Percentiles rank a stretch among this genome's conserved stretches.
Conservation (phyloP, 371 early-diverging fungal species). For the Mortierella sp. region DNA sequence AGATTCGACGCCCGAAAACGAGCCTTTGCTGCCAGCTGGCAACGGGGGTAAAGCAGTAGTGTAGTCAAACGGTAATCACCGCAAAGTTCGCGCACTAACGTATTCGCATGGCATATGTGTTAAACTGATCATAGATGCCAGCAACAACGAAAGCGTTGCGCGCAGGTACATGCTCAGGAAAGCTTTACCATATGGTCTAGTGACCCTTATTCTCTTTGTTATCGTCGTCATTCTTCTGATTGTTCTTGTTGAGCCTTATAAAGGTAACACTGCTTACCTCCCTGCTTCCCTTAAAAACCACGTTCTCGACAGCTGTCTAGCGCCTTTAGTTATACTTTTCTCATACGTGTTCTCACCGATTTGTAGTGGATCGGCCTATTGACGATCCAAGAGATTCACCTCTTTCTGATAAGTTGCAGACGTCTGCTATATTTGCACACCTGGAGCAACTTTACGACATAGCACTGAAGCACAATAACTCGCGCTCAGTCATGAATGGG, state of each 20-base stretch:
- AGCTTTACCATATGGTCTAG: constrained; percentile 22
- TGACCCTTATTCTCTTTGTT: constrained; percentile 31
- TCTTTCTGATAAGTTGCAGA: constrained; percentile 17
- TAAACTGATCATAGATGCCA: too few relatives aligned
- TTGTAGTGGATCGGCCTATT: background rate
- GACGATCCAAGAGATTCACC: constrained; percentile 14
- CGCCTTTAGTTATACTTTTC: background rate
- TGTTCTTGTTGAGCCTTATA: constrained; percentile 30
- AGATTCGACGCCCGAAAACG: background rate
- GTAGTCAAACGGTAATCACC: background rate
- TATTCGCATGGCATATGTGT: too few relatives aligned
- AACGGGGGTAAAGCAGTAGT: background rate
- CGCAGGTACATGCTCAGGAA: constrained; percentile 4
- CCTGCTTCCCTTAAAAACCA: background rate
- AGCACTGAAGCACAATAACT: constrained; percentile 51
- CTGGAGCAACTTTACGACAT: constrained; percentile 55
- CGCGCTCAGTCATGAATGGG: constrained; percentile 56
- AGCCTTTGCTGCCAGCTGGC: background rate
- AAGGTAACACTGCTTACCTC: constrained; percentile 12
- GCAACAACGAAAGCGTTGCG: background rate
- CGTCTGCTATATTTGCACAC: constrained; percentile 48
- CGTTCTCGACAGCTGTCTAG: background rate
- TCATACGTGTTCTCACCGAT: background rate
- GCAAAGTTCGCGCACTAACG: too few relatives aligned
- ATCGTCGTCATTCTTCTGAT: constrained; percentile 23